Evolutionary conservation across 306 rosid genomes (phyloP).

Genomic region (Cucumis cinereus): DNA sequence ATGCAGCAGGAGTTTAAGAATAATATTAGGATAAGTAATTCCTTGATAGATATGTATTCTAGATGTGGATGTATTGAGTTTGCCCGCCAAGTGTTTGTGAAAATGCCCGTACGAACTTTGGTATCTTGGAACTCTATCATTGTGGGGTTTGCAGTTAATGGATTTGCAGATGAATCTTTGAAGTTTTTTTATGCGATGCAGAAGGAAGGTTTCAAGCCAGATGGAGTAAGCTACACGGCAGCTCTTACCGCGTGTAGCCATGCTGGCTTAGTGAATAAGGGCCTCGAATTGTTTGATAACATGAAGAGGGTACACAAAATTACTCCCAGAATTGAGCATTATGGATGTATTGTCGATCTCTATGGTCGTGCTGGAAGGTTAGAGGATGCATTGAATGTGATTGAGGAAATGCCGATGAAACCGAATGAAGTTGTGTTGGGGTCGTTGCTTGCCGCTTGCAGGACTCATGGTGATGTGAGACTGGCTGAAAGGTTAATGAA

Average conservation of each 20-base stretch:
- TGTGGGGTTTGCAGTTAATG: constrained; percentile 70
- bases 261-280: constrained; percentile 58
- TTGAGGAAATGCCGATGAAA: constrained; percentile 65
- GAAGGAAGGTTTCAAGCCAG: constrained; percentile 56
- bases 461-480: constrained; percentile 46
- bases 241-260: constrained; percentile 83
- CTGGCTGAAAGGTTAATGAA: constrained; percentile 72
- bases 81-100: constrained; percentile 55
- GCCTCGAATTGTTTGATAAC: constrained; percentile 42
- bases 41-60: constrained; percentile 74
- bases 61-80: constrained; percentile 68
- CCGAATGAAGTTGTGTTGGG: constrained; percentile 84
- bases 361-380: constrained; percentile 78
- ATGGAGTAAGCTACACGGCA: constrained; percentile 72
- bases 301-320: constrained; percentile 44
- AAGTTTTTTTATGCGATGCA: constrained; percentile 47
- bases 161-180: constrained; percentile 59
- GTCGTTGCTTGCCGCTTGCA: constrained; percentile 81
- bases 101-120: constrained; percentile 34
- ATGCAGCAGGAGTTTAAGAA: constrained; percentile 28
- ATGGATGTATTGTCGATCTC: constrained; percentile 80
- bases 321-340: constrained; percentile 62
- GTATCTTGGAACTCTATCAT: constrained; percentile 89
- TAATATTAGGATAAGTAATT: constrained; percentile 44
- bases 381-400: constrained; percentile 49